A percentile compares a stretch with the other conserved stretches of the same genome.
These are phyloP conservation scores for Cercospora sp. DNA, from an alignment of 2,329 filamentous ascomycete species.

Conservation along the genomic window DNA sequence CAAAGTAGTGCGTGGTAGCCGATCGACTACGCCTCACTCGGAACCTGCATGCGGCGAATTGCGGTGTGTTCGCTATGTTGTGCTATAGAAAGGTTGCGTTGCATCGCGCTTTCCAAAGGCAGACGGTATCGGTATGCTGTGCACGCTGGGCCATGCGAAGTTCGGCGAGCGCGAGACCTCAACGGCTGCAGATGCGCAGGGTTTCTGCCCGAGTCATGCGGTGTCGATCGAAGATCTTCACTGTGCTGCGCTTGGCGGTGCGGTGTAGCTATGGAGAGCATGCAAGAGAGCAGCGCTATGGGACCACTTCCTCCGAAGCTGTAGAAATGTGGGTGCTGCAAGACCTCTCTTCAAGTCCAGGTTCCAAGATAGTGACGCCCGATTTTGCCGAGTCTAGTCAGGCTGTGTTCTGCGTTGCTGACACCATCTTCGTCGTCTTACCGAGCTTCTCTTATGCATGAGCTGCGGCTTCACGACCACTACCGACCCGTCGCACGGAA, in stretches of 20 bases:
- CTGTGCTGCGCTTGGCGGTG: background rate
- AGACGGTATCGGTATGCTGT: background rate
- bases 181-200: background rate
- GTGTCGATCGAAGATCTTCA: background rate
- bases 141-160: background rate
- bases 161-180: conserved; percentile 1
- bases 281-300: background rate
- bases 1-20: background rate
- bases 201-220: background rate
- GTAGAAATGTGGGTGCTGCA: background rate
- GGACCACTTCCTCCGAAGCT: background rate
- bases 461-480: background rate
- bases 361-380: background rate
- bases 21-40: background rate
- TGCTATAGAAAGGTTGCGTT: background rate
- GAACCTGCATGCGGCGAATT: conserved; percentile 2
- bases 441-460: background rate
- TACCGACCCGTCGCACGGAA: background rate
- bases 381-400: background rate
- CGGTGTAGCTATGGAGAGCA: background rate
- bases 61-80: background rate
- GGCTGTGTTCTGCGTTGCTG: background rate
- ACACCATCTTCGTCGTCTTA: background rate
- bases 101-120: background rate
- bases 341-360: background rate